These are phyloP conservation scores for Hypomyces rosellus DNA, from an alignment of 2,329 filamentous ascomycete species.

Conservation along the genomic window DNA sequence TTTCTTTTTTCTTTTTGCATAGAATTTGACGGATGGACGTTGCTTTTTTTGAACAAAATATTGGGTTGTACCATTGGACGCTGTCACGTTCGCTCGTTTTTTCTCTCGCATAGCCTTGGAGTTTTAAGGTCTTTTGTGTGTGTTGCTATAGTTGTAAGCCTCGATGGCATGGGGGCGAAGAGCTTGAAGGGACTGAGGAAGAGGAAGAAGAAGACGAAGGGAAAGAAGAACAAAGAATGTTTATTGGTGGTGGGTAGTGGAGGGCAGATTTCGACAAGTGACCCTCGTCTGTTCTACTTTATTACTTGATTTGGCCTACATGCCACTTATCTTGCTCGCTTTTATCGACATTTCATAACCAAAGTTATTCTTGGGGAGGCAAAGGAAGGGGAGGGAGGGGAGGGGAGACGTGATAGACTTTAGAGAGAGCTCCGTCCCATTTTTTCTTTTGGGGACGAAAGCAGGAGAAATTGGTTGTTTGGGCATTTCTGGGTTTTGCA, in stretches of 20 bases:
- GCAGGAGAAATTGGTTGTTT: neutral
- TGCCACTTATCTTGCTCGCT: too few relatives aligned
- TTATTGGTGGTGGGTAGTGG: too few relatives aligned
- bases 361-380: too few relatives aligned
- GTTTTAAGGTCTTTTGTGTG: conserved; percentile 8
- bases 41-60: conserved; percentile 9
- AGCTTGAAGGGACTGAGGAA: neutral
- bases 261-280: too few relatives aligned
- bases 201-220: neutral
- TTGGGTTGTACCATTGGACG: conserved; percentile 3
- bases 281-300: too few relatives aligned
- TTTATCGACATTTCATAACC: too few relatives aligned
- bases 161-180: conserved; percentile 3
- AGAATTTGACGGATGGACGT: conserved; percentile 13
- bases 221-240: neutral
- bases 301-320: too few relatives aligned
- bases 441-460: too few relatives aligned
- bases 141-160: neutral
- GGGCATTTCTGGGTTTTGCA: neutral
- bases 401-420: too few relatives aligned
- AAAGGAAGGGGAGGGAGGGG: too few relatives aligned
- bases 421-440: too few relatives aligned
- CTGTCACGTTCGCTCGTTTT: conserved; percentile 9
- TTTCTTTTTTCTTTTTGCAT: conserved; percentile 7
- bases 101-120: conserved; percentile 19